Conservation (phyloP, 345 rosid species). For the Rhodamnia argentea region DNA sequence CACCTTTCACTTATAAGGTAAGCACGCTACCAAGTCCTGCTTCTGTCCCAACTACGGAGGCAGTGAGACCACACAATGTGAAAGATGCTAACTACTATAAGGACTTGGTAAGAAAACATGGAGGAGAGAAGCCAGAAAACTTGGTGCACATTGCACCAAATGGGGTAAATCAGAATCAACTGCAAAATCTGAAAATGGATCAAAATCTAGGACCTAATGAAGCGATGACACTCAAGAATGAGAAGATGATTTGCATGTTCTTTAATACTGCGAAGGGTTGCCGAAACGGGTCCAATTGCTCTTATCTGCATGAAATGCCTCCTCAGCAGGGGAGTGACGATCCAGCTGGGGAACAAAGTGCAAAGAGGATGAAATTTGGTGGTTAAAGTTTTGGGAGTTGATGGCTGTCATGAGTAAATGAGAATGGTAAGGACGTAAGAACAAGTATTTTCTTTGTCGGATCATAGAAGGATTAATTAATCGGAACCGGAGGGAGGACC, state of each 20-base stretch:
- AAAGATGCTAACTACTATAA: slow-evolving; percentile 42
- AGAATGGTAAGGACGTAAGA: not conserved
- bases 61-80: slow-evolving; percentile 7
- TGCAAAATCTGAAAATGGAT: not conserved
- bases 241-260: slow-evolving; percentile 35
- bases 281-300: slow-evolving; percentile 32
- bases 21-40: not conserved
- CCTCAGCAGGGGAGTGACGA: slow-evolving; percentile 7
- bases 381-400: slow-evolving; percentile 9
- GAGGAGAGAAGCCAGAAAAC: slow-evolving; percentile 22
- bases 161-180: not conserved
- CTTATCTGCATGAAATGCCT: slow-evolving; percentile 27
- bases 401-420: not conserved
- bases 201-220: slow-evolving; percentile 14
- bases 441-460: not conserved
- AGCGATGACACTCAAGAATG: slow-evolving; percentile 9
- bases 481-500: not conserved
- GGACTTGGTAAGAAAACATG: slow-evolving; percentile 63
- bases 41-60: not conserved
- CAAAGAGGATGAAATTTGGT: slow-evolving; percentile 37
- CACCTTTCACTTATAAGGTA: not conserved
- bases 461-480: not conserved
- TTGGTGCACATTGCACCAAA: not conserved
- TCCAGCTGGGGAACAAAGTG: slow-evolving; percentile 11
- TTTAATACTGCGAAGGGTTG: slow-evolving; percentile 39